A percentile compares a stretch with the other conserved stretches of the same genome.
Evolutionary conservation across 169 alveolate genomes (phyloP).

Genomic region (Cryptosporidium ubiquitum): DNA sequence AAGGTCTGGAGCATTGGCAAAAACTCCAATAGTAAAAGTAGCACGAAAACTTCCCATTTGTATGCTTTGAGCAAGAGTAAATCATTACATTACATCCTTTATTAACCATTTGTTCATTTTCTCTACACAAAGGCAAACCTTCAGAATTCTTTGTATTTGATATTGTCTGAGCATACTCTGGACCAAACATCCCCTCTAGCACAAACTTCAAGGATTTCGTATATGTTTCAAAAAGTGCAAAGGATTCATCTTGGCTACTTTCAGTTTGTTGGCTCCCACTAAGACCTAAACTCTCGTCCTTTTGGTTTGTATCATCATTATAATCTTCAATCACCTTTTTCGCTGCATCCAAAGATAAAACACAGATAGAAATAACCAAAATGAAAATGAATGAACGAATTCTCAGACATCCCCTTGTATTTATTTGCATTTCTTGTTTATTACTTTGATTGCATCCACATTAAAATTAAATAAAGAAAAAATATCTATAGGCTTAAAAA

Average conservation of each 20-base stretch:
- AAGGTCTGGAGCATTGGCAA: conserved; percentile 63
- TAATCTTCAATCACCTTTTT: background rate
- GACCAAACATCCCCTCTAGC: conserved; percentile 55
- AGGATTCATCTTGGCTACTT: conserved; percentile 1
- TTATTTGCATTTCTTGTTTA: background rate
- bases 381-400: background rate
- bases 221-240: conserved; percentile 27
- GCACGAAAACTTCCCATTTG: conserved; percentile 30
- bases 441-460: background rate
- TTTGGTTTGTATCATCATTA: background rate
- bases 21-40: conserved; percentile 72
- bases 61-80: conserved; percentile 35
- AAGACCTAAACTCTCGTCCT: background rate
- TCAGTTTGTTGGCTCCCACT: background rate
- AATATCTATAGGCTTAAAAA: background rate
- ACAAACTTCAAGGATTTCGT: conserved; percentile 20
- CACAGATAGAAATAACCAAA: background rate
- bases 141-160: background rate
- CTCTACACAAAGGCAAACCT: conserved; percentile 29
- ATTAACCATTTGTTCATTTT: conserved; percentile 58
- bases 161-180: conserved; percentile 3
- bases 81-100: conserved; percentile 67
- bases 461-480: too few species aligned
- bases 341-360: background rate
- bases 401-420: background rate